Evolutionary conservation across 495 filamentous ascomycete species (phyloP).

Genomic region (Trichoderma parareesei): DNA sequence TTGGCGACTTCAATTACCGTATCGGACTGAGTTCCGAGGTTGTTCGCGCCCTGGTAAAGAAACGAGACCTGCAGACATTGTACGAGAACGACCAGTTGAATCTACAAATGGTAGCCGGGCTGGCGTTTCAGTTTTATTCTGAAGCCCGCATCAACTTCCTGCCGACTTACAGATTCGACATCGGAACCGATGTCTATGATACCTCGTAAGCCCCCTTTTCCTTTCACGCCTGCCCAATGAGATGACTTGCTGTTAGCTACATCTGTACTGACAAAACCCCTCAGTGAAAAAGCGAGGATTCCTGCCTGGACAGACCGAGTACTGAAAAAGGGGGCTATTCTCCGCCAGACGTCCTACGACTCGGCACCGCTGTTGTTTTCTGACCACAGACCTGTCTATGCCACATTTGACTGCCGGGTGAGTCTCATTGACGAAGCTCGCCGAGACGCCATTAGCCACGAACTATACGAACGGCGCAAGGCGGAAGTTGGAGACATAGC

Average conservation of each 20-base stretch:
- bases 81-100: conserved; percentile 97
- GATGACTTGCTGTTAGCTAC: not conserved
- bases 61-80: conserved; percentile 63
- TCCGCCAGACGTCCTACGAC: conserved; percentile 75
- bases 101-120: conserved; percentile 88
- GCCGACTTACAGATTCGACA: conserved; percentile 93
- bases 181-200: conserved; percentile 82
- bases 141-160: conserved; percentile 77
- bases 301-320: conserved; percentile 97
- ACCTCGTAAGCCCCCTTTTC: conserved; percentile 56
- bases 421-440: conserved; percentile 65
- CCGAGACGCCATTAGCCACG: conserved; percentile 59
- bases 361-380: conserved; percentile 75
- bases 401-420: conserved; percentile 74
- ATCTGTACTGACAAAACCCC: conserved; percentile 11
- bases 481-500: conserved; percentile 44
- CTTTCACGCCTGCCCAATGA: not conserved
- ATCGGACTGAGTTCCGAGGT: conserved; percentile 78
- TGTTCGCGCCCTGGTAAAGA: conserved; percentile 63
- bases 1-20: conserved; percentile 98
- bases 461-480: conserved; percentile 64
- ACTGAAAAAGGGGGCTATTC: conserved; percentile 71
- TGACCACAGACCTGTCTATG: conserved; percentile 89
- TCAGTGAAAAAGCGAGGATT: conserved; percentile 83
- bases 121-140: conserved; percentile 83